Percentiles rank a stretch among this genome's conserved stretches.
Conservation (phyloP, 2,329 filamentous ascomycete genomes). For the Cladosporium colombiae region DNA sequence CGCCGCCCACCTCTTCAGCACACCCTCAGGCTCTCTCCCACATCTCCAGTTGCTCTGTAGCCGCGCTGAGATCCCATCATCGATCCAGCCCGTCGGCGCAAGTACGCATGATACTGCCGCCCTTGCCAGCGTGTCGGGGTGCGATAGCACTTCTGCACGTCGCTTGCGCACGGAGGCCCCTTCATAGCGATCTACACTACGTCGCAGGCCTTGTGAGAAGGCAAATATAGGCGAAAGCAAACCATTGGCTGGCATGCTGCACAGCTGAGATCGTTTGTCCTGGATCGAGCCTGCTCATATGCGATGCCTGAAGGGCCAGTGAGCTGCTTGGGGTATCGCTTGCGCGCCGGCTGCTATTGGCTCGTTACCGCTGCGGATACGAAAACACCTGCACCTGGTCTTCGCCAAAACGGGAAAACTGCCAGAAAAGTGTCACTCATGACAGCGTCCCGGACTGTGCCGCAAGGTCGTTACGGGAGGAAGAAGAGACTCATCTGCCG, state of each 20-base stretch:
- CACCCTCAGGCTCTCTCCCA: background rate
- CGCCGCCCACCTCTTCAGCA: background rate
- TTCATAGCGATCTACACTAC: background rate
- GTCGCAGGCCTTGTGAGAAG: background rate
- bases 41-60: background rate
- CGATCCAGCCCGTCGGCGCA: constrained; percentile 4
- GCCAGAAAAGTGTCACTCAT: background rate
- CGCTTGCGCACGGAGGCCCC: background rate
- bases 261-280: background rate
- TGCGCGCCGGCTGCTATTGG: background rate
- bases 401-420: background rate
- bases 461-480: background rate
- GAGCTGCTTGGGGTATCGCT: background rate
- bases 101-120: background rate
- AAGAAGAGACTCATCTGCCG: background rate
- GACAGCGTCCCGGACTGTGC: background rate
- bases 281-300: background rate
- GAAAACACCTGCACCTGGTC: background rate
- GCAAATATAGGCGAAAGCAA: background rate
- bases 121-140: background rate
- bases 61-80: background rate
- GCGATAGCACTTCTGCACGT: background rate
- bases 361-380: background rate
- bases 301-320: background rate
- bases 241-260: background rate